Conservation (phyloP, 2,329 filamentous ascomycete species). For the Amauroascus verrucosus region DNA sequence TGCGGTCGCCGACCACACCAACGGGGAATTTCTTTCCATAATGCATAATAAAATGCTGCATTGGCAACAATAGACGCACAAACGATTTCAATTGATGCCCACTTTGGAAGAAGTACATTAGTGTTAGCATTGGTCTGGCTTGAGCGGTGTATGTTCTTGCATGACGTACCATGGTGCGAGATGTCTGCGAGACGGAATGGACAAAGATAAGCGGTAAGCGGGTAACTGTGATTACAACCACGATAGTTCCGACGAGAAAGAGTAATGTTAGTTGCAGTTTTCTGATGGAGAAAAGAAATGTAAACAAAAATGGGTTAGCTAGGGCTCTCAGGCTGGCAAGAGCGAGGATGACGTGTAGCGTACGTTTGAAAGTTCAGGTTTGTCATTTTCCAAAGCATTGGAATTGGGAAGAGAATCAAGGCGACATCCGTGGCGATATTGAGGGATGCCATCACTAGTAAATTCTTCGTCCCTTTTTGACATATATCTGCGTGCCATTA, state of each 20-base stretch:
- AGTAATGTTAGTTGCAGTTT: constrained; percentile 17
- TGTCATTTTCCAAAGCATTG: constrained; percentile 17
- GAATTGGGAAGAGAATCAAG: constrained; percentile 17
- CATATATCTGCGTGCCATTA: constrained; percentile 12
- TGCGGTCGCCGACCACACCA: background rate
- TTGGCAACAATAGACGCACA: constrained; percentile 16
- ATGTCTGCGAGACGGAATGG: constrained; percentile 13
- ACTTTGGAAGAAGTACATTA: constrained; percentile 4
- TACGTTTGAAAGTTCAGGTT: constrained; percentile 15
- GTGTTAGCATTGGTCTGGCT: background rate
- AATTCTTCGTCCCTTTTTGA: constrained; percentile 14
- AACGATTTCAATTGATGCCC: constrained; percentile 17
- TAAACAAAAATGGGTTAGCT: background rate
- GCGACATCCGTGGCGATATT: constrained; percentile 17
- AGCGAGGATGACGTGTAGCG: background rate
- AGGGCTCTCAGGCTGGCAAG: background rate
- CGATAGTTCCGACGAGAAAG: constrained; percentile 15
- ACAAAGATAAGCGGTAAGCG: constrained; percentile 16
- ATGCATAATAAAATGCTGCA: constrained; percentile 17
- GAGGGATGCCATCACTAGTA: constrained; percentile 15
- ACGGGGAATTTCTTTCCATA: constrained; percentile 14
- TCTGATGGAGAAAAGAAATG: constrained; percentile 3
- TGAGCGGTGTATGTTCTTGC: background rate
- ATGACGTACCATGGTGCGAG: constrained; percentile 15
- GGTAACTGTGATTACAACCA: constrained; percentile 15